Conservation (phyloP, 495 filamentous ascomycete species). For the Chaetomidium leptoderma region DNA sequence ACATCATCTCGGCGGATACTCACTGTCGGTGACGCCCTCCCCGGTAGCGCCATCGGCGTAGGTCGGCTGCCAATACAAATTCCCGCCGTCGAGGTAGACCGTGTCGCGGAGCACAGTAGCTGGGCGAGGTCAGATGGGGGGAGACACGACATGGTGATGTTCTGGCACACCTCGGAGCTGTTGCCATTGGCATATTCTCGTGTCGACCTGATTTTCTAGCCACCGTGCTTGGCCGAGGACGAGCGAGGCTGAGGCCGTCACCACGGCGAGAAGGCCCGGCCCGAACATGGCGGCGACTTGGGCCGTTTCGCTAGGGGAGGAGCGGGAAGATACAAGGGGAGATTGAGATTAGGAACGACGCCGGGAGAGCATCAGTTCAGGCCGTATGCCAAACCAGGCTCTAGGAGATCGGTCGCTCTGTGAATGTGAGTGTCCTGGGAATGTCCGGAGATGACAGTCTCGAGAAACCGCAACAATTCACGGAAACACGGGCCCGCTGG, state of each 20-base stretch:
- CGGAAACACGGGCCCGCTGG: background rate
- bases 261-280: slow-evolving; percentile 20
- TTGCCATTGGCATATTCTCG: slow-evolving; percentile 57
- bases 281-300: slow-evolving; percentile 19
- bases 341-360: background rate
- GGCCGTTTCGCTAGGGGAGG: background rate
- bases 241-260: slow-evolving; percentile 24
- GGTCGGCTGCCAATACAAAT: slow-evolving; percentile 46
- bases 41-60: slow-evolving; percentile 36
- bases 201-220: slow-evolving; percentile 42
- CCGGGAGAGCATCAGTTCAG: slow-evolving; percentile 8
- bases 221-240: slow-evolving; percentile 36
- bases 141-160: background rate
- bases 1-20: slow-evolving; percentile 13
- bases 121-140: slow-evolving; percentile 30
- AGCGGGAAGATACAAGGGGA: background rate
- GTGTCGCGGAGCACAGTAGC: slow-evolving; percentile 61
- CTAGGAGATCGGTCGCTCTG: background rate
- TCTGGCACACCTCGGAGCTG: slow-evolving; percentile 46
- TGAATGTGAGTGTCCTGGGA: background rate
- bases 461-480: slow-evolving; percentile 4
- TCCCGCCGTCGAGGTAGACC: slow-evolving; percentile 65
- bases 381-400: background rate
- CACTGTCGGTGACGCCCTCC: slow-evolving; percentile 31
- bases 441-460: background rate